A percentile compares a stretch with the other conserved stretches of the same genome.
Conservation (phyloP, 768 basidiomycete species). For the Rhizopogon rudus region DNA sequence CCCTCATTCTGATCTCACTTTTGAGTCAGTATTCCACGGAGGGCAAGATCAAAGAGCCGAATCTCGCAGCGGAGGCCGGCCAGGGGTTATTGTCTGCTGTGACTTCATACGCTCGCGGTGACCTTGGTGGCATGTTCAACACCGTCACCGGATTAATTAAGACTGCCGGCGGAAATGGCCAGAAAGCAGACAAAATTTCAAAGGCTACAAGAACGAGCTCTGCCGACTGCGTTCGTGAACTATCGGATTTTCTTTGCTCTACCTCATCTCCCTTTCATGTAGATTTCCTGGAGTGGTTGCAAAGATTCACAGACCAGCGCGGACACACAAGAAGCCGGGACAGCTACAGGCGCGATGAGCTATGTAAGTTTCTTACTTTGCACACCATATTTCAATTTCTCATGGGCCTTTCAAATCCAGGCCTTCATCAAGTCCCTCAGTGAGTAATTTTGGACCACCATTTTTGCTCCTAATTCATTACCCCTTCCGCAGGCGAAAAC, state of each 20-base stretch:
- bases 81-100: constrained; percentile 80
- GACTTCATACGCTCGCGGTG: constrained; percentile 69
- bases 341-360: constrained; percentile 77
- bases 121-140: constrained; percentile 73
- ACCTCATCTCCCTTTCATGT: not conserved
- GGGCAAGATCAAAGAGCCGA: constrained; percentile 93
- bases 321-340: constrained; percentile 61
- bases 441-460: constrained; percentile 20
- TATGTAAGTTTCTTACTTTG: constrained; percentile 39
- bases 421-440: constrained; percentile 57
- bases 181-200: constrained; percentile 58
- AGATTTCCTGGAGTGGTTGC: constrained; percentile 87
- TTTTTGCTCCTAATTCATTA: not conserved
- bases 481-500: constrained; percentile 31
- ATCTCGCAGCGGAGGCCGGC: constrained; percentile 82
- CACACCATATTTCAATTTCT: not conserved
- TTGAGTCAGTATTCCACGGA: constrained; percentile 79
- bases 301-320: constrained; percentile 82
- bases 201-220: constrained; percentile 67
- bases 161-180: constrained; percentile 58
- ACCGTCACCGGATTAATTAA: constrained; percentile 74
- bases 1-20: not conserved
- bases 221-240: constrained; percentile 73
- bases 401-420: constrained; percentile 14
- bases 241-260: not conserved